Conservation (phyloP, 208 protist species). For the Ichthyophonus hoferi region DNA sequence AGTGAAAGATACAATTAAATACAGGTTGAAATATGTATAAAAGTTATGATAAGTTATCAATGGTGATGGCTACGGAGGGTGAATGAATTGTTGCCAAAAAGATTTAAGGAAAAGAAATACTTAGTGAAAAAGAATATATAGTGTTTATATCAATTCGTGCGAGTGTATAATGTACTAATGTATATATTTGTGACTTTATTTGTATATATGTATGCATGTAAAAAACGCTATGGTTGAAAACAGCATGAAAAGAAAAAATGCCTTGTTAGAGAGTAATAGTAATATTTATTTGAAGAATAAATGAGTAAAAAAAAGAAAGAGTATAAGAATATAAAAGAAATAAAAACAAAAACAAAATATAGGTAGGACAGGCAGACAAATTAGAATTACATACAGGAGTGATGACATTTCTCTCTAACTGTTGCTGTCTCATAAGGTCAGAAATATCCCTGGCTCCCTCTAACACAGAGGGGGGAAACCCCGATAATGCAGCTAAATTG, state of each 20-base stretch:
- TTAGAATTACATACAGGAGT: neutral
- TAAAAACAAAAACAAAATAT: neutral
- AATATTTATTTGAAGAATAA: neutral
- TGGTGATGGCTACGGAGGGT: too few relatives aligned
- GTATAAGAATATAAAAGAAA: neutral
- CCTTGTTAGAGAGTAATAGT: too few relatives aligned
- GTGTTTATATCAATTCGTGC: neutral
- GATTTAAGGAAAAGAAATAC: too few relatives aligned
- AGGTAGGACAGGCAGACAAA: neutral
- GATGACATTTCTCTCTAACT: neutral
- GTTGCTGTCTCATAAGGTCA: neutral
- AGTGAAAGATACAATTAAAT: neutral
- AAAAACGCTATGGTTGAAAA: too few relatives aligned
- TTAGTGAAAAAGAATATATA: neutral
- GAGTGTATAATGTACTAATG: neutral
- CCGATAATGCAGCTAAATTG: neutral
- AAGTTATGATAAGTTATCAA: neutral
- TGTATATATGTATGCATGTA: neutral
- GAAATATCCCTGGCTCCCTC: neutral
- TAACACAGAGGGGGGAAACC: neutral
- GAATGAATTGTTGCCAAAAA: too few relatives aligned
- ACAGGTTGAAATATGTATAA: conserved; percentile 4
- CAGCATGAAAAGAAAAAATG: too few relatives aligned
- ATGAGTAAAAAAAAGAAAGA: neutral
- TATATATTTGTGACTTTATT: neutral